phyloP scores from a whole-genome alignment of 768 basidiomycete genomes.

The Neoboletus magnificus region DNA sequence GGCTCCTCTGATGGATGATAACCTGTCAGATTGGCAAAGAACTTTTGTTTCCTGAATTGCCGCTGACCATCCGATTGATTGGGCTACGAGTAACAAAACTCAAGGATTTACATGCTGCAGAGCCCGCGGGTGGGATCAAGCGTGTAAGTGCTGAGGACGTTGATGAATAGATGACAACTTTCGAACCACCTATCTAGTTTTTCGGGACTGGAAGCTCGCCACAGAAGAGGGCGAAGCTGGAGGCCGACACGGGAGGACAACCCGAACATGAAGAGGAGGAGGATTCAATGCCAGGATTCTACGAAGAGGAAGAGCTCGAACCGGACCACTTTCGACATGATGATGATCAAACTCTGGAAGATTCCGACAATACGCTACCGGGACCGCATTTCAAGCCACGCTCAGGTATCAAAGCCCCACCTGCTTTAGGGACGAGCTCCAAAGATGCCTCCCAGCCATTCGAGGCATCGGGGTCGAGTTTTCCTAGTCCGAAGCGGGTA shows the following conservation, averaged over 20 bases:
- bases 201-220: slow-evolving; percentile 43
- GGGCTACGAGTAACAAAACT: slow-evolving; percentile 87
- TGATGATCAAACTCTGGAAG: slow-evolving; percentile 9
- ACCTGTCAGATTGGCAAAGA: slow-evolving; percentile 68
- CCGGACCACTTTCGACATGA: slow-evolving; percentile 7
- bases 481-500: slow-evolving; percentile 13
- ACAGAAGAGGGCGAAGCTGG: slow-evolving; percentile 40
- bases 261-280: slow-evolving; percentile 25
- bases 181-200: slow-evolving; percentile 42
- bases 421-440: neutral
- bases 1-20: slow-evolving; percentile 4
- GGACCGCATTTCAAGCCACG: slow-evolving; percentile 14
- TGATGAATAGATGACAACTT: neutral
- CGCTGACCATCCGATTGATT: slow-evolving; percentile 77
- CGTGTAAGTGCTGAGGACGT: slow-evolving; percentile 46
- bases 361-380: neutral
- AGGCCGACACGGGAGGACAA: slow-evolving; percentile 11
- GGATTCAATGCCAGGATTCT: slow-evolving; percentile 50
- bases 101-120: slow-evolving; percentile 65
- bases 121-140: slow-evolving; percentile 60
- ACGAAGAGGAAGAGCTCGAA: slow-evolving; percentile 44
- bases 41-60: slow-evolving; percentile 75
- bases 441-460: neutral
- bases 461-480: slow-evolving; percentile 16
- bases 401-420: neutral